Evolutionary conservation across 108 stramenopile genomes (phyloP).

Genomic region (Aurantiochytrium sp.): DNA sequence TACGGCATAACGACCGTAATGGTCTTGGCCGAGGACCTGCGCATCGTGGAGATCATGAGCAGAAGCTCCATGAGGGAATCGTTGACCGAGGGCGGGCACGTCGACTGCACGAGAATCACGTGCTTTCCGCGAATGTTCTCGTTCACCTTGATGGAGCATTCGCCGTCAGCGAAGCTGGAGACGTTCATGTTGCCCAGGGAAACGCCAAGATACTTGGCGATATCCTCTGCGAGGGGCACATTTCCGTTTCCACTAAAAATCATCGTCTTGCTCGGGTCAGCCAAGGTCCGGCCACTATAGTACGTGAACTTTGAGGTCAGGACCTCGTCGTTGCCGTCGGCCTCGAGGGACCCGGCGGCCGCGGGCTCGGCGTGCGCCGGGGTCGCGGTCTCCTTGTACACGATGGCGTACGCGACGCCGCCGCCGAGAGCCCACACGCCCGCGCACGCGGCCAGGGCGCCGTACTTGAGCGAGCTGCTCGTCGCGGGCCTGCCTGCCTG

Average conservation of each 20-base stretch:
- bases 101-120: constrained; percentile 32
- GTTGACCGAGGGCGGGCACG: constrained; percentile 23
- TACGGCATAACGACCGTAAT: constrained; percentile 35
- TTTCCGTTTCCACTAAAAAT: neutral
- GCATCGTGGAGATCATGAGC: constrained; percentile 1
- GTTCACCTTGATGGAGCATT: constrained; percentile 20
- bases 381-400: neutral
- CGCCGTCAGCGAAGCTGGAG: constrained; percentile 33
- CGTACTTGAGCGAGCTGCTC: no score
- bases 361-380: neutral
- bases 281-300: neutral
- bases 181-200: neutral
- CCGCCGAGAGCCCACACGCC: neutral
- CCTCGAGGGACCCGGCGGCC: neutral
- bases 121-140: constrained; percentile 27
- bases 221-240: neutral
- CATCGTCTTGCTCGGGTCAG: neutral
- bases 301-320: neutral
- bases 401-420: neutral
- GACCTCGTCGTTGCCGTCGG: neutral
- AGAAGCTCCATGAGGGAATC: constrained; percentile 32
- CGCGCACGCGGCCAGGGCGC: neutral
- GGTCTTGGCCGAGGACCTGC: constrained; percentile 1
- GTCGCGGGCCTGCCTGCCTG: no score
- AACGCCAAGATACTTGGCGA: constrained; percentile 3